Conservation (phyloP, 257 asterid species). For the Ligustrum vulgare region DNA sequence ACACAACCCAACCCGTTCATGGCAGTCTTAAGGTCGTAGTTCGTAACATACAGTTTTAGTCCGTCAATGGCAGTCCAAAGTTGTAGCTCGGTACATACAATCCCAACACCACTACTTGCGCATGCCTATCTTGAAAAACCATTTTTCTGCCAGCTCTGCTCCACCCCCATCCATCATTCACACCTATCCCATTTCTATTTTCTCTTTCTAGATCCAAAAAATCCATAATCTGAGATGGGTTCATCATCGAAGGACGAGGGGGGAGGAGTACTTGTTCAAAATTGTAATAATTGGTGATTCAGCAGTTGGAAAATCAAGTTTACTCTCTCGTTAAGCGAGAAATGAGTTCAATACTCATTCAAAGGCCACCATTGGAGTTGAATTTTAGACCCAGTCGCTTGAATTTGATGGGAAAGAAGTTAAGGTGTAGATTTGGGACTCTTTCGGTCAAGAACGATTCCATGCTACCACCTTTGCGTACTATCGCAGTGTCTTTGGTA, state of each 20-base stretch:
- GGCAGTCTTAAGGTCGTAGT: too few species aligned
- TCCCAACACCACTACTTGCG: background rate
- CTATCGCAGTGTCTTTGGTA: constrained; percentile 74
- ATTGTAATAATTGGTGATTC: constrained; percentile 70
- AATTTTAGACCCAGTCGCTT: constrained; percentile 66
- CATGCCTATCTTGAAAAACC: background rate
- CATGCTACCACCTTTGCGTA: constrained; percentile 82
- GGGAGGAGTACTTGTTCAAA: constrained; percentile 72
- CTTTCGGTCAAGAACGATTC: constrained; percentile 74
- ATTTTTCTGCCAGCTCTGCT: background rate
- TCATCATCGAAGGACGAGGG: constrained; percentile 73
- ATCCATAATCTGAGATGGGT: constrained; percentile 21
- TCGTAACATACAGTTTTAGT: too few species aligned
- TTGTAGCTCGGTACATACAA: too few species aligned
- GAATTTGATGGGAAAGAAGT: constrained; percentile 72
- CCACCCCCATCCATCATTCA: background rate
- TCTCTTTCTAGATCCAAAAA: background rate
- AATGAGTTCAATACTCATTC: constrained; percentile 69
- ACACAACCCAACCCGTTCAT: too few species aligned
- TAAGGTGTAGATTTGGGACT: constrained; percentile 84
- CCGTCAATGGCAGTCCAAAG: too few species aligned
- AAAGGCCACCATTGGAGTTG: constrained; percentile 70
- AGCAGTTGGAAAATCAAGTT: constrained; percentile 69
- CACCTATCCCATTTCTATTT: background rate
- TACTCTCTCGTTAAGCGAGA: constrained; percentile 65